Conservation (phyloP, 805 yeast genomes). For the Candida insectalens region DNA sequence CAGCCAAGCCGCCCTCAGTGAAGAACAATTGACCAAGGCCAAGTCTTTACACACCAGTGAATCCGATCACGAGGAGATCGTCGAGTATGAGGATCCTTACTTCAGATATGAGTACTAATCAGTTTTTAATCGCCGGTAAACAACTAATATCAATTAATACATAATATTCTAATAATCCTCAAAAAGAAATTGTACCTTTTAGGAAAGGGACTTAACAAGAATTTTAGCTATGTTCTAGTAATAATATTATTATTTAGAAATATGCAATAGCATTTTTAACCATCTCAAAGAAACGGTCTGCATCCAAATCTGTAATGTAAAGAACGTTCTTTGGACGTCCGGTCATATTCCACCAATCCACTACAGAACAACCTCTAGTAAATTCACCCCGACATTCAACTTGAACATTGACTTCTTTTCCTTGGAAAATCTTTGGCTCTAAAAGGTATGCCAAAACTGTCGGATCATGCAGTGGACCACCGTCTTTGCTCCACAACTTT, state of each 20-base stretch:
- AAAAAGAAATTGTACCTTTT: no score
- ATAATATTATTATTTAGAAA: no score
- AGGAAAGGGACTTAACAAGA: no score
- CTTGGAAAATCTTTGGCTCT: constrained; percentile 26
- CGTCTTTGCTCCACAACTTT: constrained; percentile 29
- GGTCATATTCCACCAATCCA: constrained; percentile 2
- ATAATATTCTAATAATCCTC: no score
- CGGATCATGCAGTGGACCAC: constrained; percentile 71
- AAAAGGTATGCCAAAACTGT: constrained; percentile 55
- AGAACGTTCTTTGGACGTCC: no score
- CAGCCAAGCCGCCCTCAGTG: background rate
- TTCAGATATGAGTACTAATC: constrained; percentile 13
- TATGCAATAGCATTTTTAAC: no score
- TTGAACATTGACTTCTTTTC: constrained; percentile 13
- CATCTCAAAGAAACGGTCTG: constrained; percentile 27
- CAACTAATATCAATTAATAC: no score
- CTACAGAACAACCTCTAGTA: constrained; percentile 6
- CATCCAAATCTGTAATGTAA: background rate
- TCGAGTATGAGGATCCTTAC: constrained; percentile 10
- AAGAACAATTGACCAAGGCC: constrained; percentile 1
- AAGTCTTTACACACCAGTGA: constrained; percentile 1
- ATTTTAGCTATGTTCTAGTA: no score
- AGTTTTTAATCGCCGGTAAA: no score
- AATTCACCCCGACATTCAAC: constrained; percentile 6
- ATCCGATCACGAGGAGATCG: constrained; percentile 1